Evolutionary conservation across 768 basidiomycete species (phyloP).

Genomic region (Hebeloma cylindrosporum): DNA sequence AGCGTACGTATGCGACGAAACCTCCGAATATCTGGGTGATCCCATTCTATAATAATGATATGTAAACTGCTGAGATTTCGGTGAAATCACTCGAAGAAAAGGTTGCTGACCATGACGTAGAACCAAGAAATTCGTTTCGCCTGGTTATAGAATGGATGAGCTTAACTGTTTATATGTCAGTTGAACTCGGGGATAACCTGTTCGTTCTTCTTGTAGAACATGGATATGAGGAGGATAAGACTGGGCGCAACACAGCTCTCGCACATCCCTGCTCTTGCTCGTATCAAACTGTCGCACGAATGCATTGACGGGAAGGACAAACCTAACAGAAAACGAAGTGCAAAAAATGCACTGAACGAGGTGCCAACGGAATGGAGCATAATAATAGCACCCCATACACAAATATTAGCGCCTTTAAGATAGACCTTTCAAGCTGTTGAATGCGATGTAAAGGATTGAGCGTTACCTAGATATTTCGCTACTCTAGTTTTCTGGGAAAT

Average conservation of each 20-base stretch:
- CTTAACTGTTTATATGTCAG: neutral
- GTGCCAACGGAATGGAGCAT: constrained; percentile 60
- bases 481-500: constrained; percentile 59
- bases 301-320: constrained; percentile 7
- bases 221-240: constrained; percentile 60
- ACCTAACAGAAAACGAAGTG: constrained; percentile 61
- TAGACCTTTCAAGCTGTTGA: neutral
- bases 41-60: constrained; percentile 43
- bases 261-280: constrained; percentile 50
- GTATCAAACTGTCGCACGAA: neutral
- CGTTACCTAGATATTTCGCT: constrained; percentile 60
- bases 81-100: neutral
- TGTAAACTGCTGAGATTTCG: too few species aligned
- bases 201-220: constrained; percentile 71
- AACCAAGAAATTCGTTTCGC: constrained; percentile 63
- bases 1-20: constrained; percentile 59
- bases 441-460: neutral
- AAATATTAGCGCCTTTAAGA: constrained; percentile 51
- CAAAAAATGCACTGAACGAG: constrained; percentile 63
- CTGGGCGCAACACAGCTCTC: constrained; percentile 66
- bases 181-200: constrained; percentile 38
- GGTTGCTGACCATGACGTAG: constrained; percentile 57
- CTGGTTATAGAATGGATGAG: constrained; percentile 24
- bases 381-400: constrained; percentile 58
- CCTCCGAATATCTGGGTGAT: constrained; percentile 62